Percentiles rank a stretch among this genome's conserved stretches.
Evolutionary conservation across 108 stramenopile genomes (phyloP).

Genomic region (Mediolabrus comicus): DNA sequence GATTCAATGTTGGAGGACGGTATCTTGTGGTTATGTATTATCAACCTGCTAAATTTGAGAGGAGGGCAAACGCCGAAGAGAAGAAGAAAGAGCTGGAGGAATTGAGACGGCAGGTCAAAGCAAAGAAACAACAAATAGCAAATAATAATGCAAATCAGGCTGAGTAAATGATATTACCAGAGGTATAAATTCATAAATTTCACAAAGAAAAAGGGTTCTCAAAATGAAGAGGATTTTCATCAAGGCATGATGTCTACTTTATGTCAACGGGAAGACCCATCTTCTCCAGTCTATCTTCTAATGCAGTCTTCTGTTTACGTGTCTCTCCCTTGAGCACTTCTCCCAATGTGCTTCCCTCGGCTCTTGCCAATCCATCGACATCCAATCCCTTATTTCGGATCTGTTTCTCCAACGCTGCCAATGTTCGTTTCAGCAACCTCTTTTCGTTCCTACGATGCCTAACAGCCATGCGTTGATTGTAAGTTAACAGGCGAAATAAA

Average conservation of each 20-base stretch:
- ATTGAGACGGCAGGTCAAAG: slow-evolving; percentile 71
- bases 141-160: background rate
- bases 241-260: slow-evolving; percentile 42
- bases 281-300: slow-evolving; percentile 84
- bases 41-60: slow-evolving; percentile 83
- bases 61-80: slow-evolving; percentile 66
- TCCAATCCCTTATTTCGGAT: slow-evolving; percentile 75
- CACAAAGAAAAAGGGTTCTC: background rate
- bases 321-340: slow-evolving; percentile 77
- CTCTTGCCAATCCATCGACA: slow-evolving; percentile 63
- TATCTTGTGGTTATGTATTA: slow-evolving; percentile 98
- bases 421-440: slow-evolving; percentile 84
- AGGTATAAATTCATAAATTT: background rate
- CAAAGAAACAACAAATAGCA: slow-evolving; percentile 60
- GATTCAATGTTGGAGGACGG: slow-evolving; percentile 97
- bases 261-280: slow-evolving; percentile 88
- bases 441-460: slow-evolving; percentile 89
- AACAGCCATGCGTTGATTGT: slow-evolving; percentile 90
- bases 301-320: slow-evolving; percentile 74
- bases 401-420: slow-evolving; percentile 87
- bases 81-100: slow-evolving; percentile 94
- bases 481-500: slow-evolving; percentile 73
- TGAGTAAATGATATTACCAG: background rate
- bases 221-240: background rate
- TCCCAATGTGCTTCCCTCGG: slow-evolving; percentile 82